Base-by-base conservation (phyloP, 768 basidiomycete species). In the Boletales sp. region DNA sequence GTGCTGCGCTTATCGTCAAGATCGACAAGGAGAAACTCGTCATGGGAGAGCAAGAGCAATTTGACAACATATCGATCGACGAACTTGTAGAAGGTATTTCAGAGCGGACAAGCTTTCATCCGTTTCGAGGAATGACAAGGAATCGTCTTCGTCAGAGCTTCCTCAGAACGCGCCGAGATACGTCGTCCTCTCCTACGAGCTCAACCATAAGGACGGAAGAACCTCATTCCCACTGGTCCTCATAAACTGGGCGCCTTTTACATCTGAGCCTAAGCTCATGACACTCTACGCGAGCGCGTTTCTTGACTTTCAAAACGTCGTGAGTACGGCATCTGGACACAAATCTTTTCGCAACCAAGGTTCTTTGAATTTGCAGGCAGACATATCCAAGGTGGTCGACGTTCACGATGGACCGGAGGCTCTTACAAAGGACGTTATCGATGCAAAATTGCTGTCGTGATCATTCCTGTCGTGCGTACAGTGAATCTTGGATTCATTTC, bases 131-230 rank as follows among this genome's bases (percentile, higher is more conserved):
- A 14, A 38, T 21, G 8, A 52, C 39, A 13, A 17, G 27, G 45
- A n/a, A n/a, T 46, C 39, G 40, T 38, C 18, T 19, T 49, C 8
- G 19, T 21, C 58, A 94, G 94, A 94, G 65, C 75, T 95, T 11
- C 94, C 94, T 0, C 90, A 87, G 70, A 87, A 86, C 62, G 79
- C 87, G 8, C 93, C 93, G 6, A 80, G 94, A 58, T 94, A 89
- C 65, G 84, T 95, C 41, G 67, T 94, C 21, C 75, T 94, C 40
- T 92, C 89, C 10, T 86, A 94, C 60, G 87, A 89, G 61, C 78
- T 93, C 32, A 75, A 76, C 45, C 90, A 94, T 65, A 64, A 64
- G 9, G 93, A 95, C 60, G 93, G 92, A 4, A 76, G 94, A 41
- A 88, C 76, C 52, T 93, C 90, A 1, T 90, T 85, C 58, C 93